These are phyloP conservation scores for Lasiodiplodia sp. DNA, from an alignment of 2,329 filamentous ascomycete species.

Conservation along the genomic window DNA sequence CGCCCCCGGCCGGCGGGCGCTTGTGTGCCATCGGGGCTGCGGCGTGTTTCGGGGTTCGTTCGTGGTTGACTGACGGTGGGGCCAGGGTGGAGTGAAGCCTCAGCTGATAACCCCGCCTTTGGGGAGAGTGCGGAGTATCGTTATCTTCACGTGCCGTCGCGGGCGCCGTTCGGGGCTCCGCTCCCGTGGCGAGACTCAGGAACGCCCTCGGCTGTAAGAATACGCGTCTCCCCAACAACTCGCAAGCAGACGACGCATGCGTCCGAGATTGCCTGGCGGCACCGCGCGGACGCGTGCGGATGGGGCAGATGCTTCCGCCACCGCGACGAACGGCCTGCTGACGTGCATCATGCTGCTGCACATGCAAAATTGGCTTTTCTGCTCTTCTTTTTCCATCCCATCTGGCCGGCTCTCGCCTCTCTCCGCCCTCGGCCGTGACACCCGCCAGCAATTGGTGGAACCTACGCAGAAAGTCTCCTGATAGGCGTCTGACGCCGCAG, in stretches of 20 bases:
- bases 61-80: conserved; percentile 16
- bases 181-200: not conserved
- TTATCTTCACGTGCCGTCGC: conserved; percentile 11
- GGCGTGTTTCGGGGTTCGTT: not conserved
- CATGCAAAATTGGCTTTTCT: conserved; percentile 17
- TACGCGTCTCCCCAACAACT: conserved; percentile 3
- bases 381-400: not conserved
- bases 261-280: not conserved
- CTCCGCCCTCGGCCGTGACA: no score
- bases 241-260: not conserved
- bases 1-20: not conserved
- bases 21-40: not conserved
- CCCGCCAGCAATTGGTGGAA: not conserved
- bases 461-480: conserved; percentile 7
- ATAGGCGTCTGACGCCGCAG: conserved; percentile 17
- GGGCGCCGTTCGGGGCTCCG: conserved; percentile 12
- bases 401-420: not conserved
- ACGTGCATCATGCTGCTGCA: conserved; percentile 19
- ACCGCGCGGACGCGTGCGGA: conserved; percentile 1
- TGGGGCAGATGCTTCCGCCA: not conserved
- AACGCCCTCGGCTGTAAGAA: not conserved
- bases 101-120: conserved; percentile 16
- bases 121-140: conserved; percentile 4
- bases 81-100: conserved; percentile 15
- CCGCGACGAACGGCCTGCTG: not conserved